Evolutionary conservation across 257 asterid genomes (phyloP), one percentile per base, ranked within the genome.

Genomic region (Fraxinus quadrangulata): DNA sequence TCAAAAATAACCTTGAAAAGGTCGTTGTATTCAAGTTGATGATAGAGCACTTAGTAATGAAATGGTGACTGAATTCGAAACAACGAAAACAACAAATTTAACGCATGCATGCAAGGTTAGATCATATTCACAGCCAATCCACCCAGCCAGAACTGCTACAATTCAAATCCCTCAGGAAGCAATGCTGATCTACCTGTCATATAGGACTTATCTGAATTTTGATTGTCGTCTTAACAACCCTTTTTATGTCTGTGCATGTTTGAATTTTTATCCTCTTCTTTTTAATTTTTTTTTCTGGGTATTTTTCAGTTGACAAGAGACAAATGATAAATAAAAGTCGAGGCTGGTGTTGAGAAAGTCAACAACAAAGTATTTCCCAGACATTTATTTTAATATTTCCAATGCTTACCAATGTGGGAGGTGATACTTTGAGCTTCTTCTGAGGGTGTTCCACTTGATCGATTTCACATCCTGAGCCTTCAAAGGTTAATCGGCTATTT

Each of bases 401-500:
- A 23, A 79, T 77, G 71, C 95, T 88, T 81, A 91, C 96, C 82
- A 70, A 72, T 78, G 79, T 54, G 28, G 81, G 31, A 73, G 82
- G 76, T 33, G 68, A 73, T 13, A 78, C 63, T 82, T 84, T 91
- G 79, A 71, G 89, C 86, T 82, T 91, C 96, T 91, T 91, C 31
- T 30, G 77, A 72, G 89, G 87, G 31, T 6, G 84, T 74, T 75
- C 63, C 45, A 39, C 79, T 65, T 78, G 75, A 71, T 81, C 86
- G 80, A 36, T 75, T 66, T 75, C 83, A 49, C 74, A 21, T 45
- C 75, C 36, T 12, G 71, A 63, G 23, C 79, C 81, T 66, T 86
- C 81, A 56, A 21, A 65, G 76, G 76, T 82, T 77, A 68, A 42
- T 19, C 79, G 85, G 56, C 85, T 81, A 71, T 84, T 87, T 83